Evolutionary conservation across 2,329 filamentous ascomycete species (phyloP), one percentile per base, ranked within the genome.

Genomic region (Fusarium tricinctum): DNA sequence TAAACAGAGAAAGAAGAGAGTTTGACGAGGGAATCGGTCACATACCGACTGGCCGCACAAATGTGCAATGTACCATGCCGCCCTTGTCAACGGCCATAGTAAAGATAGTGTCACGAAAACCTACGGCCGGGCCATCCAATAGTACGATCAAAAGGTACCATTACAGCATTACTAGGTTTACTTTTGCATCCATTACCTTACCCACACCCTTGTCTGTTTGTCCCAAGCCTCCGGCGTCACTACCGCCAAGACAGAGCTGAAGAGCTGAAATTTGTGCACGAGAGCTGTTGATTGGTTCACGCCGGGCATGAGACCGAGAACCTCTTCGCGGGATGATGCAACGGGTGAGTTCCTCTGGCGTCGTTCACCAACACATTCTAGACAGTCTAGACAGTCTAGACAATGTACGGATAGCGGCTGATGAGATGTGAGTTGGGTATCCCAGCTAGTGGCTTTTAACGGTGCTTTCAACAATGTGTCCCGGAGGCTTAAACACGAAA

Each of bases 191-290:
- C 26, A 26, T 26, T 10, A 30, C 28, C 28, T 30, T 30, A 13
- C 28, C 28, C 28, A 30, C 58, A 38, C 30, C 22, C 50, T 32
- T 9, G n/a, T 30, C 12, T 32, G 51, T 54, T 48, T 38, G 38
- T 43, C 33, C 47, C 32, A 69, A 69, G 66, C 66, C 66, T 51
- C 48, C 49, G 26, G 66, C 66, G 58, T 69, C 66, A 70, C 51
- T 63, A 40, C 49, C 40, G 39, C 35, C 53, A 49, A 56, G 58
- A 8, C 61, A 23, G 35, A 44, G 43, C 46, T 46, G 35, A 39
- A 33, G 42, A 28, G 28, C 45, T 35, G 50, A 40, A 17, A 33
- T 48, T 44, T 33, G 47, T 38, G 43, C n/a, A 42, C 19, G 33
- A 20, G 28, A 20, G 39, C 28, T 32, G 2, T 14, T 54, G 45